These are phyloP conservation scores for Lonicera japonica DNA, from an alignment of 129 eudicot species.

Conservation along the genomic window DNA sequence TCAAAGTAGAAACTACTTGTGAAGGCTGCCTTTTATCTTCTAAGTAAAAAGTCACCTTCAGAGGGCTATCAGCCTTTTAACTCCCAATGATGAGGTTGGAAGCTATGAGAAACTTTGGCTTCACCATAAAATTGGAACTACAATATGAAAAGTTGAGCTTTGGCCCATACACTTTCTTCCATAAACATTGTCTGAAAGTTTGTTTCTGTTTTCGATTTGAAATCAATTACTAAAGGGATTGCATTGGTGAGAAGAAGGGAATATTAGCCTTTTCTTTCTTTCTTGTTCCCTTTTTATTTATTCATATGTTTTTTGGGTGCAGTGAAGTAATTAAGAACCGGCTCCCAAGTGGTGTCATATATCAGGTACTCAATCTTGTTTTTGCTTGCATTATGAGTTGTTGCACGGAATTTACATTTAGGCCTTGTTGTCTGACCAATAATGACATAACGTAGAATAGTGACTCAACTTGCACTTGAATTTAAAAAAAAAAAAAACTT, in stretches of 20 bases:
- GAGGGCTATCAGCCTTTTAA: no score
- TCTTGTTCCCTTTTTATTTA: background rate
- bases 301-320: constrained; percentile 6
- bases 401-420: background rate
- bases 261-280: background rate
- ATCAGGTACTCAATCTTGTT: constrained; percentile 47
- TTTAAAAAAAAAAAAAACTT: no score
- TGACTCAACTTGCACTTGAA: background rate
- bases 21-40: no score
- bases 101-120: no score
- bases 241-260: no score
- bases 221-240: background rate
- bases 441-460: background rate
- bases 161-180: no score
- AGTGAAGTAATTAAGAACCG: constrained; percentile 67
- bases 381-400: background rate
- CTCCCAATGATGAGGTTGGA: no score
- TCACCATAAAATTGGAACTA: no score
- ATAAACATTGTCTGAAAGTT: background rate
- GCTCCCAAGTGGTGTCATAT: constrained; percentile 68
- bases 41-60: no score
- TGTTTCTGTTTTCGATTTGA: background rate
- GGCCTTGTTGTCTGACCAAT: background rate
- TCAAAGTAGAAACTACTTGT: no score
- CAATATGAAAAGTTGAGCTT: no score